These are phyloP conservation scores for Phytophthora rubi DNA, from an alignment of 352 stramenopile species.

Conservation along the genomic window DNA sequence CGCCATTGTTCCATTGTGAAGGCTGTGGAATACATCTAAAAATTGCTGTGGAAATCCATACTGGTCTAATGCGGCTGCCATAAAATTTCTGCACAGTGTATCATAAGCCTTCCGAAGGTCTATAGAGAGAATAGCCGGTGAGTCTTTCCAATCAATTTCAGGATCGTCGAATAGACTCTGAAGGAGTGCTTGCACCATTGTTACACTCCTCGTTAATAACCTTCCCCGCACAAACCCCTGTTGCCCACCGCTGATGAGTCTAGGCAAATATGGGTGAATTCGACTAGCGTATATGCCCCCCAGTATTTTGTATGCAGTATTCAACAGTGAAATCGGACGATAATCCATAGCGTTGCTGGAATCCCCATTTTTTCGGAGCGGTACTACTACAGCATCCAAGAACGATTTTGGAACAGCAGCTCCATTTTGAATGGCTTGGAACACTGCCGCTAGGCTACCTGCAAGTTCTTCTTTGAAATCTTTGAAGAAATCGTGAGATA, in stretches of 20 bases:
- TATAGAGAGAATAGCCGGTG: slow-evolving; percentile 1
- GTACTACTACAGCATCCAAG: not conserved
- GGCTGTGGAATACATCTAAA: not conserved
- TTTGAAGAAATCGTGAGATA: slow-evolving; percentile 9
- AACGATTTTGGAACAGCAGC: not conserved
- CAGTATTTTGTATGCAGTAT: slow-evolving; percentile 16
- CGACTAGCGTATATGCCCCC: slow-evolving; percentile 4
- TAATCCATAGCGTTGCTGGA: slow-evolving; percentile 17
- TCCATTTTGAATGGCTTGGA: not conserved
- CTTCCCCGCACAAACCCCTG: slow-evolving; percentile 17
- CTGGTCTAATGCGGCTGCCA: not conserved
- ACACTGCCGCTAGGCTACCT: not conserved
- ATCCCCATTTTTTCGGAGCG: slow-evolving; percentile 14
- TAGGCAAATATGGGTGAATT: slow-evolving; percentile 3
- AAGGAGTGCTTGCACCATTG: not conserved
- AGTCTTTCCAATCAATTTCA: slow-evolving; percentile 4
- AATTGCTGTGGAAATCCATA: slow-evolving; percentile 9
- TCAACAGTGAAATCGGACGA: slow-evolving; percentile 11
- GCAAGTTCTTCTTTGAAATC: slow-evolving; percentile 5
- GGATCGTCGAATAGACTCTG: not conserved
- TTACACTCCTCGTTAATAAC: not conserved
- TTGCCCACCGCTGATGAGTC: slow-evolving; percentile 1
- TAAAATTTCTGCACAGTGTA: slow-evolving; percentile 7
- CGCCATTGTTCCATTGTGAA: slow-evolving; percentile 14
- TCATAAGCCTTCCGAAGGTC: slow-evolving; percentile 15